These are phyloP conservation scores for Salix udensis DNA, from an alignment of 345 rosid species.

Conservation along the genomic window DNA sequence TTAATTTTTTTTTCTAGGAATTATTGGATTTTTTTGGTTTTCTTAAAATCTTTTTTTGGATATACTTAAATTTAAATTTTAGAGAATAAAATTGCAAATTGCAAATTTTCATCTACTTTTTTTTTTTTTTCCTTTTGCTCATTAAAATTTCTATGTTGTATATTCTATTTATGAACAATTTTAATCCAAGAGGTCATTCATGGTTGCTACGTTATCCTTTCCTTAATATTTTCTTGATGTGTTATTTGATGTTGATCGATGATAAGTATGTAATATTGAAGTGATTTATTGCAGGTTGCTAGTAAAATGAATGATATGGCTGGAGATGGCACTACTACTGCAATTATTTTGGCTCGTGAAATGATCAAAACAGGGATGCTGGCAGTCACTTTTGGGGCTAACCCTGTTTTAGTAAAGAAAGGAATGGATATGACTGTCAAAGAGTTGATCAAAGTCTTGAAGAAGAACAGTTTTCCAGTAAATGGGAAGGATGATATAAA, in stretches of 20 bases:
- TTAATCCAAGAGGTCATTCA: constrained; percentile 87
- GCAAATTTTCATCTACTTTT: too few relatives aligned
- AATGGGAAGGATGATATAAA: constrained; percentile 57
- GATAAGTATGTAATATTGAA: constrained; percentile 11
- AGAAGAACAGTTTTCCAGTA: constrained; percentile 52
- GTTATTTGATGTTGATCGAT: neutral
- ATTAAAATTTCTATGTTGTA: too few relatives aligned
- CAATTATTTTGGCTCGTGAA: constrained; percentile 72
- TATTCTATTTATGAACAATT: constrained; percentile 11
- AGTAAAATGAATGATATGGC: constrained; percentile 74
- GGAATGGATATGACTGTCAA: constrained; percentile 64
- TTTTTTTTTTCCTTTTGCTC: too few relatives aligned
- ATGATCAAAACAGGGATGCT: constrained; percentile 68
- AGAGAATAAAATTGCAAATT: too few relatives aligned
- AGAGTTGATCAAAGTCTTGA: constrained; percentile 50
- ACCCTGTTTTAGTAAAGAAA: constrained; percentile 61
- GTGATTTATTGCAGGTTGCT: constrained; percentile 58
- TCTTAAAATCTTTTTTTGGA: too few relatives aligned
- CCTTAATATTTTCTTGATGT: constrained; percentile 6
- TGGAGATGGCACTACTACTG: constrained; percentile 91
- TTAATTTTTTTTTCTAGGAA: too few relatives aligned
- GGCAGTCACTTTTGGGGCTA: constrained; percentile 79
- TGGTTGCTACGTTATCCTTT: constrained; percentile 42
- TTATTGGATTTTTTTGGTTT: too few relatives aligned
- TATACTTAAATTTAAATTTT: too few relatives aligned